Evolutionary conservation across 352 stramenopile genomes (phyloP).

Genomic region (Phytophthora brassicae): DNA sequence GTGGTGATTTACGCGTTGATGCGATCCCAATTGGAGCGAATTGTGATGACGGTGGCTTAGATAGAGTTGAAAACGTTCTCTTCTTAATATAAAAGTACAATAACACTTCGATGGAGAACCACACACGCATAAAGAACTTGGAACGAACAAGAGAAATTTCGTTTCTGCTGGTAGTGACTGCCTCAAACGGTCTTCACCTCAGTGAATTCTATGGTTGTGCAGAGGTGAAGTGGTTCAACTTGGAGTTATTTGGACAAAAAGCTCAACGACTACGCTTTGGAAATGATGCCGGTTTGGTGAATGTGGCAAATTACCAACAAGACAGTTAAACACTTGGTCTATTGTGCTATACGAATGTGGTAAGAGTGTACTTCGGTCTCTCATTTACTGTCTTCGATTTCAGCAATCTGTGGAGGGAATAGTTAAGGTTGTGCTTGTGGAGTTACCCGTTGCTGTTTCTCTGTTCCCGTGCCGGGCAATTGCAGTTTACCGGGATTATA

Average conservation of each 20-base stretch:
- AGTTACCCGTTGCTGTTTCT: conserved; percentile 50
- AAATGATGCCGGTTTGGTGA: no score
- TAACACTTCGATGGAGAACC: no score
- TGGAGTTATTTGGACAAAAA: conserved; percentile 32
- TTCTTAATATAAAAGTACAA: no score
- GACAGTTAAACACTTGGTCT: conserved; percentile 2
- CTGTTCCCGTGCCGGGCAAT: conserved; percentile 29
- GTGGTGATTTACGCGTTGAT: conserved; percentile 13
- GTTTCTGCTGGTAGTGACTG: conserved; percentile 12
- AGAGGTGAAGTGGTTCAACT: conserved; percentile 19
- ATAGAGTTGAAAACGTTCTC: conserved; percentile 7
- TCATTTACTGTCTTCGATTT: conserved; percentile 36
- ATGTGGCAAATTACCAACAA: conserved; percentile 24
- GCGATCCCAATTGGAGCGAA: conserved; percentile 8
- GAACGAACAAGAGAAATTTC: conserved; percentile 14
- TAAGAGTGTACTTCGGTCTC: conserved; percentile 6
- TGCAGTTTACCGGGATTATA: conserved; percentile 7
- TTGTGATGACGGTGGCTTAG: conserved; percentile 21
- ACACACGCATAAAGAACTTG: conserved; percentile 17
- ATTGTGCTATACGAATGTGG: conserved; percentile 24
- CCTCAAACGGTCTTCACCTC: conserved; percentile 25
- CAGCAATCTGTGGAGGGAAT: conserved; percentile 16
- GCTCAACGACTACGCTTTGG: conserved; percentile 10
- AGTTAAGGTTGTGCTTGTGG: conserved; percentile 51
- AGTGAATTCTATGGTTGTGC: conserved; percentile 29